phyloP scores from a whole-genome alignment of 2,329 filamentous ascomycete species.

The Cladosporium phlei region DNA sequence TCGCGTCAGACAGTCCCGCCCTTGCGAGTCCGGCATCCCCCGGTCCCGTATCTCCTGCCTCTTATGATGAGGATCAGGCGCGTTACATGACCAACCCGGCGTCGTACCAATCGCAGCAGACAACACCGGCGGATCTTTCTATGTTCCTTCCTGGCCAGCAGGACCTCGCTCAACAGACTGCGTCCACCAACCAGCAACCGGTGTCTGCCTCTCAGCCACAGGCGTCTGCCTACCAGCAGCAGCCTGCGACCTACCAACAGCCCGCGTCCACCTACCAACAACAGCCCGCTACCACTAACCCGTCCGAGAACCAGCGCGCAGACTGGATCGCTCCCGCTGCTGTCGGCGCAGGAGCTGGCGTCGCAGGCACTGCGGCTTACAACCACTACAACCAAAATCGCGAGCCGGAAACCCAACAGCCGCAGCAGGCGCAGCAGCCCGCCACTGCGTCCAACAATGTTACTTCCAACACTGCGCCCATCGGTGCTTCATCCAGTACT shows the following conservation, averaged over 20 bases:
- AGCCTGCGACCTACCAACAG: slow-evolving; percentile 10
- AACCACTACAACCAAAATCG: slow-evolving; percentile 18
- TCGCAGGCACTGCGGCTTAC: slow-evolving; percentile 39
- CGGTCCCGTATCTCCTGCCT: background rate
- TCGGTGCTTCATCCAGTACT: background rate
- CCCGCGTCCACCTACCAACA: slow-evolving; percentile 27
- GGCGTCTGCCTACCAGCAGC: slow-evolving; percentile 2
- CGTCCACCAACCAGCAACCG: slow-evolving; percentile 15
- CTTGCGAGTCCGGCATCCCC: no score
- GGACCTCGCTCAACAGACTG: slow-evolving; percentile 11
- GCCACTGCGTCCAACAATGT: background rate
- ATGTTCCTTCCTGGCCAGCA: slow-evolving; percentile 21
- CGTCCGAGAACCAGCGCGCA: slow-evolving; percentile 29
- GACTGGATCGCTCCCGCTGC: slow-evolving; percentile 53
- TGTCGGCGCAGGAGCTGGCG: slow-evolving; percentile 21
- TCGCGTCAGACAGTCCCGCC: slow-evolving; percentile 18
- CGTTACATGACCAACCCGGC: slow-evolving; percentile 21
- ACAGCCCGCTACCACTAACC: slow-evolving; percentile 27
- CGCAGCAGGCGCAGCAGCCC: no score
- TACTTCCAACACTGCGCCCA: background rate
- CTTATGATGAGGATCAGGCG: slow-evolving; percentile 7
- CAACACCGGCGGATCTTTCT: slow-evolving; percentile 23
- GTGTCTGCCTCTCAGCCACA: slow-evolving; percentile 8
- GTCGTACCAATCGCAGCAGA: slow-evolving; percentile 16
- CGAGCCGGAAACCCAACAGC: slow-evolving; percentile 16